These are phyloP conservation scores for Pythium myriotylum DNA, from an alignment of 352 stramenopile genomes.

Conservation along the genomic window DNA sequence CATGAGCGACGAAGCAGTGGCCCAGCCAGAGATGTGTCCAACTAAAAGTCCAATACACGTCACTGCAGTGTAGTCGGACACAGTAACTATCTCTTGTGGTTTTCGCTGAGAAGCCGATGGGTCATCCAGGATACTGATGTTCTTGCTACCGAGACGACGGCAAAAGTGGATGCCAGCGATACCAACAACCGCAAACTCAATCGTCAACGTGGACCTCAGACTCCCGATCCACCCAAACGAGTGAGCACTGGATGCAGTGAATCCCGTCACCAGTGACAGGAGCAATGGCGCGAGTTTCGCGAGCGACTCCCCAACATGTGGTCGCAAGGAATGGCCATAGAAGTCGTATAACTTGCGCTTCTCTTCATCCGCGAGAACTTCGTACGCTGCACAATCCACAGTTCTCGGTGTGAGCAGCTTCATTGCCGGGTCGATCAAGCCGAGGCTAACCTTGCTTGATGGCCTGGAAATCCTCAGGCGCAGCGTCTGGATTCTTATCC, in stretches of 20 bases:
- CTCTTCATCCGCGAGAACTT: constrained; percentile 75
- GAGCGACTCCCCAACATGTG: constrained; percentile 64
- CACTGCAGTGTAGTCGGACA: constrained; percentile 74
- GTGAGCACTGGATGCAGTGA: constrained; percentile 47
- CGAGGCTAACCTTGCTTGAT: constrained; percentile 53
- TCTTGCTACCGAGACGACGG: constrained; percentile 19
- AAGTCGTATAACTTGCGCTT: constrained; percentile 76
- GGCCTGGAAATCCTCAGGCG: constrained; percentile 89
- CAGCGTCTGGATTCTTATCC: constrained; percentile 94
- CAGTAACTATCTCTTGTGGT: constrained; percentile 55
- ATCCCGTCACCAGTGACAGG: constrained; percentile 59
- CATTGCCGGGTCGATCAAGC: not conserved
- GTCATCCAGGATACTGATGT: constrained; percentile 18
- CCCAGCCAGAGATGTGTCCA: constrained; percentile 66
- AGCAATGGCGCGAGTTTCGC: constrained; percentile 64
- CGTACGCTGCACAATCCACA: constrained; percentile 45
- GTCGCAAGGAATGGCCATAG: constrained; percentile 66
- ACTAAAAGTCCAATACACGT: constrained; percentile 57
- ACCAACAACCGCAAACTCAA: constrained; percentile 57
- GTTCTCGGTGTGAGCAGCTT: not conserved
- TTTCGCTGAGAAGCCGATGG: constrained; percentile 18
- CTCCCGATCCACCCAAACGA: constrained; percentile 39
- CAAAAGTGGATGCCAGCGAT: constrained; percentile 69
- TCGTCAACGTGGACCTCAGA: constrained; percentile 27
- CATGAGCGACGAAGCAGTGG: constrained; percentile 50